A percentile compares a stretch with the other conserved stretches of the same genome.
Evolutionary conservation across 2,329 filamentous ascomycete genomes (phyloP).

Genomic region (Fusarium euwallaceae): DNA sequence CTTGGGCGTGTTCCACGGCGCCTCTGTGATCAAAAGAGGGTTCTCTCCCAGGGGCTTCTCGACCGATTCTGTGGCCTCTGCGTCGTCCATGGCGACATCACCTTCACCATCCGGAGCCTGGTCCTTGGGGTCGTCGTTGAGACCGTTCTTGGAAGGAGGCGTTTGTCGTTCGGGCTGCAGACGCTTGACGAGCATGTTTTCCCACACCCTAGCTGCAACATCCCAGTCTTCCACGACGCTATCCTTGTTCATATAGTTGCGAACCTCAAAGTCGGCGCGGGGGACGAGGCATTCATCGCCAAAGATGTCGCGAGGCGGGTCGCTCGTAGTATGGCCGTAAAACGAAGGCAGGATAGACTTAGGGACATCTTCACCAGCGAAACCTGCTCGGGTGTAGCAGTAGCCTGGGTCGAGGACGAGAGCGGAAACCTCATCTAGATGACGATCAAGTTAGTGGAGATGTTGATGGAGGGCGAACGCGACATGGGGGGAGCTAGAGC

Average conservation of each 20-base stretch:
- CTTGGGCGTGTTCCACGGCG: conserved; percentile 91
- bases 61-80: conserved; percentile 54
- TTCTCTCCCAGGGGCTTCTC: conserved; percentile 91
- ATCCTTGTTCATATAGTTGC: conserved; percentile 91
- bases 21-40: conserved; percentile 93
- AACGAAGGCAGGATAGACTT: conserved; percentile 93
- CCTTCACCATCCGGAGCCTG: conserved; percentile 72
- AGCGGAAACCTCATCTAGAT: conserved; percentile 92
- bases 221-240: conserved; percentile 98
- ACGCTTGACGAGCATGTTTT: conserved; percentile 89
- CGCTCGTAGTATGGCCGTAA: conserved; percentile 75
- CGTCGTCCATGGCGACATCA: conserved; percentile 71
- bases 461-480: conserved; percentile 28
- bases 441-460: conserved; percentile 36
- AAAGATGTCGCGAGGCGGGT: conserved; percentile 73
- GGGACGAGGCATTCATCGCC: conserved; percentile 93
- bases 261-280: conserved; percentile 81
- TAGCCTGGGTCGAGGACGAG: conserved; percentile 97
- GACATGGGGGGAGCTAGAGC: conserved; percentile 32
- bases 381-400: conserved; percentile 90
- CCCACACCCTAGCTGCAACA: conserved; percentile 88
- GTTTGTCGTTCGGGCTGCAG: conserved; percentile 82
- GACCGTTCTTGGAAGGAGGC: conserved; percentile 79
- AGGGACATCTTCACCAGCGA: conserved; percentile 96
- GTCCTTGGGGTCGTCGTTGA: conserved; percentile 76